Percentiles rank a stretch among this genome's conserved stretches.
Conservation (phyloP, 2,329 filamentous ascomycete species). For the Amauroascus verrucosus region DNA sequence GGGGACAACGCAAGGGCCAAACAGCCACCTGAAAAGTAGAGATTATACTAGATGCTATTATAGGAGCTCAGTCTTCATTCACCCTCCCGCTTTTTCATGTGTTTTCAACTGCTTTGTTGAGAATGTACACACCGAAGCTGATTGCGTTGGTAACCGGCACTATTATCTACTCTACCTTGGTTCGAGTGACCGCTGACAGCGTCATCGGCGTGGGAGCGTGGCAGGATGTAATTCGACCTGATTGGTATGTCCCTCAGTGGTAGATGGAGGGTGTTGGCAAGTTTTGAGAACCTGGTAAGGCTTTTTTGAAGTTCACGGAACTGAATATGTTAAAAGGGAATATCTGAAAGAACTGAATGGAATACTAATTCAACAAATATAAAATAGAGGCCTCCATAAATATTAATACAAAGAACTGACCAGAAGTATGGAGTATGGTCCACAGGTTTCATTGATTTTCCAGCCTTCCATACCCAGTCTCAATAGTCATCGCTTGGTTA, state of each 20-base stretch:
- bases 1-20: neutral
- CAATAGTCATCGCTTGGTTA: neutral
- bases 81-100: neutral
- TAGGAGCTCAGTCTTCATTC: neutral
- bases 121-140: neutral
- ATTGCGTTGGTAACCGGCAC: neutral
- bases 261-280: neutral
- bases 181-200: neutral
- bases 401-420: neutral
- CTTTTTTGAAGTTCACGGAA: neutral
- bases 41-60: too few relatives aligned
- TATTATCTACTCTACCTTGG: neutral
- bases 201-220: neutral
- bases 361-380: neutral
- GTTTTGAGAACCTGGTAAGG: too few relatives aligned
- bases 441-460: neutral
- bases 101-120: neutral
- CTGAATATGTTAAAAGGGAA: too few relatives aligned
- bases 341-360: neutral
- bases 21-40: neutral
- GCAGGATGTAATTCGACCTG: constrained; percentile 8
- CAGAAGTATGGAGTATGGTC: neutral
- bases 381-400: neutral
- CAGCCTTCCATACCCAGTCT: neutral
- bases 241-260: neutral